phyloP scores from a whole-genome alignment of 2,329 filamentous ascomycete genomes.

The Neonectria punicea region DNA sequence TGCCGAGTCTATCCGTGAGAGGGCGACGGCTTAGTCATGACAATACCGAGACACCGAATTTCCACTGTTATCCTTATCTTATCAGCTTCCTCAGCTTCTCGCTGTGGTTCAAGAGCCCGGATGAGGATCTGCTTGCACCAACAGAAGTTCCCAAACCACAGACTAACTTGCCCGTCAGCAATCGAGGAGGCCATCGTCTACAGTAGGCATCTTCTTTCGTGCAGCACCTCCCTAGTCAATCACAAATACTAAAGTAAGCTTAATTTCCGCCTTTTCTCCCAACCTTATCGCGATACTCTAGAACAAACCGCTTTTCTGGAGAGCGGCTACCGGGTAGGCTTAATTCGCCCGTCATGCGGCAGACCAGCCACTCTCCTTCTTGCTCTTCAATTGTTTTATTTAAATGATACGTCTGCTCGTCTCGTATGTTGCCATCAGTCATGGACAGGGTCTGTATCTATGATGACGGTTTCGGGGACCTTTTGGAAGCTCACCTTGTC shows the following conservation, averaged over 20 bases:
- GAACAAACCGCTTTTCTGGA: background rate
- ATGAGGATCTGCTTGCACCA: background rate
- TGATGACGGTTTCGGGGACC: background rate
- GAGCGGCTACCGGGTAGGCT: background rate
- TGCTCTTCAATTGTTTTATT: background rate
- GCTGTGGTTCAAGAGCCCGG: background rate
- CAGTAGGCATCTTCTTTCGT: too few relatives aligned
- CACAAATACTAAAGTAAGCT: background rate
- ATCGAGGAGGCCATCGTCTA: background rate
- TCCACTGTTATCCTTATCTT: background rate
- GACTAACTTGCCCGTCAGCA: background rate
- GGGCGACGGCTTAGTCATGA: constrained; percentile 23
- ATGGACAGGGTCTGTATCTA: background rate
- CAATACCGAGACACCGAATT: constrained; percentile 26
- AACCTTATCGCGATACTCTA: background rate
- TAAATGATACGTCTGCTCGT: background rate
- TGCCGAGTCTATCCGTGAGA: constrained; percentile 43
- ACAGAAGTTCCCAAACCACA: background rate
- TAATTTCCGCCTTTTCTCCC: background rate
- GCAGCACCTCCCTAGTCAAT: background rate
- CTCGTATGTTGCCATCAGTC: background rate
- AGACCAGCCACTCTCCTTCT: background rate
- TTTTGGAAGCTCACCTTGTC: constrained; percentile 9
- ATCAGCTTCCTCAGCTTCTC: background rate
- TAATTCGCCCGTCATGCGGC: too few relatives aligned